Percentiles rank a stretch among this genome's conserved stretches.
phyloP scores from a whole-genome alignment of 805 yeast species.

The Candida peoriensis region DNA sequence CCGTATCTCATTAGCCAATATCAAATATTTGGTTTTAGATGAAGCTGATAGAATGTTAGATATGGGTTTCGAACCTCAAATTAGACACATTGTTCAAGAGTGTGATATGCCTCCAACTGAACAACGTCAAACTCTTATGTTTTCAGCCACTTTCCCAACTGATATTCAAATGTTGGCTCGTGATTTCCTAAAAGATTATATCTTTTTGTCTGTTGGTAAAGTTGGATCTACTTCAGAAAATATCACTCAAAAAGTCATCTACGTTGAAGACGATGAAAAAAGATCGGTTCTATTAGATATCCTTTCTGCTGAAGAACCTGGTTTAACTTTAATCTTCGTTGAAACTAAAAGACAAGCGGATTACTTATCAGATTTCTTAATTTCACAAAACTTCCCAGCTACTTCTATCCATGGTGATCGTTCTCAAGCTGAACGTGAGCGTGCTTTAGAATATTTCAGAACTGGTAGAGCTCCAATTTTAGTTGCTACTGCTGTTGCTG shows the following conservation, averaged over 20 bases:
- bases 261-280: slow-evolving; percentile 92
- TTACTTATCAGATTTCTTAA: slow-evolving; percentile 84
- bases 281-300: slow-evolving; percentile 86
- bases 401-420: slow-evolving; percentile 99
- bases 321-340: slow-evolving; percentile 90
- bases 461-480: slow-evolving; percentile 86
- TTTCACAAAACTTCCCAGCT: slow-evolving; percentile 88
- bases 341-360: slow-evolving; percentile 99
- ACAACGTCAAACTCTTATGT: slow-evolving; percentile 95
- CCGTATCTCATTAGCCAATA: slow-evolving; percentile 79
- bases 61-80: slow-evolving; percentile 99
- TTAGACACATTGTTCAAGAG: slow-evolving; percentile 94
- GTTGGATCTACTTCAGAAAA: slow-evolving; percentile 99
- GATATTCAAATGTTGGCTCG: slow-evolving; percentile 96
- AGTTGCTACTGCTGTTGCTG: slow-evolving; percentile 99
- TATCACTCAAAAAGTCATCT: slow-evolving; percentile 88
- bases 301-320: slow-evolving; percentile 71
- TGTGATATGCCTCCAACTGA: slow-evolving; percentile 95
- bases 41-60: slow-evolving; percentile 99
- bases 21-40: slow-evolving; percentile 91
- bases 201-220: slow-evolving; percentile 96
- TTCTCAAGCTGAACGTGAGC: slow-evolving; percentile 95
- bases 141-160: slow-evolving; percentile 98
- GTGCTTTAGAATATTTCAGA: slow-evolving; percentile 92
- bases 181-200: slow-evolving; percentile 93